These are phyloP conservation scores for Exophiala sp. DNA, from an alignment of 2,329 filamentous ascomycete species.

Conservation along the genomic window DNA sequence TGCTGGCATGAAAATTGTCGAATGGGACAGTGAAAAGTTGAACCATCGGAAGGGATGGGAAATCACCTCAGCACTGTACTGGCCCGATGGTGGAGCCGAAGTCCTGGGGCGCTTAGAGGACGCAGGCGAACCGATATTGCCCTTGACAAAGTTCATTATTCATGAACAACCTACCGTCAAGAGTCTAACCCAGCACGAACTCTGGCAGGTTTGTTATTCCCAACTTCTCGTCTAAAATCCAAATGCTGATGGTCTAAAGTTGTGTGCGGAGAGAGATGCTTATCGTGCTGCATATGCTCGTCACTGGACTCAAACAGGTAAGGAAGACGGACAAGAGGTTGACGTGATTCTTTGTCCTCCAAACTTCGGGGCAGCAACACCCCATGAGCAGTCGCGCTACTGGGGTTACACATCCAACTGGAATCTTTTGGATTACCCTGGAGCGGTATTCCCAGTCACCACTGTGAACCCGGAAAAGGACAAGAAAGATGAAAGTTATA, in stretches of 20 bases:
- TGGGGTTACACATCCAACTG: slow-evolving; percentile 66
- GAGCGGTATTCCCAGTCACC: slow-evolving; percentile 57
- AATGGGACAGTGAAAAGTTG: slow-evolving; percentile 50
- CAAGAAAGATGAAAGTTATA: slow-evolving; percentile 24
- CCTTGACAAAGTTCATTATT: slow-evolving; percentile 57
- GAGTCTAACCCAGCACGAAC: slow-evolving; percentile 38
- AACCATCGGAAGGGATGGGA: slow-evolving; percentile 50
- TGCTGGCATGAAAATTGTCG: slow-evolving; percentile 51
- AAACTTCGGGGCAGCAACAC: slow-evolving; percentile 32
- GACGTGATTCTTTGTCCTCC: slow-evolving; percentile 55
- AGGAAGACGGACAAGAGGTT: slow-evolving; percentile 42
- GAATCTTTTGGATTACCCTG: slow-evolving; percentile 67
- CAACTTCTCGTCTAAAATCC: neutral
- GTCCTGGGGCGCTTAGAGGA: slow-evolving; percentile 49
- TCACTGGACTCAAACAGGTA: slow-evolving; percentile 42
- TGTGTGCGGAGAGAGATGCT: slow-evolving; percentile 36
- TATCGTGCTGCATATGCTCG: slow-evolving; percentile 45
- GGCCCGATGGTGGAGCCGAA: slow-evolving; percentile 57
- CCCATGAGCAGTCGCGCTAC: slow-evolving; percentile 52
- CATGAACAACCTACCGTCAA: slow-evolving; percentile 52
- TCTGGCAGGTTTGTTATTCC: slow-evolving; percentile 10
- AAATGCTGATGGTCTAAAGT: neutral
- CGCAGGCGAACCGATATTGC: slow-evolving; percentile 57
- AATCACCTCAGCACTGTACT: slow-evolving; percentile 49
- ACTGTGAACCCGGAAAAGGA: slow-evolving; percentile 44